Evolutionary conservation across 177 flowering plant genomes (phyloP), one percentile per base, ranked within the genome.

Genomic region (Vitis hybrid): DNA sequence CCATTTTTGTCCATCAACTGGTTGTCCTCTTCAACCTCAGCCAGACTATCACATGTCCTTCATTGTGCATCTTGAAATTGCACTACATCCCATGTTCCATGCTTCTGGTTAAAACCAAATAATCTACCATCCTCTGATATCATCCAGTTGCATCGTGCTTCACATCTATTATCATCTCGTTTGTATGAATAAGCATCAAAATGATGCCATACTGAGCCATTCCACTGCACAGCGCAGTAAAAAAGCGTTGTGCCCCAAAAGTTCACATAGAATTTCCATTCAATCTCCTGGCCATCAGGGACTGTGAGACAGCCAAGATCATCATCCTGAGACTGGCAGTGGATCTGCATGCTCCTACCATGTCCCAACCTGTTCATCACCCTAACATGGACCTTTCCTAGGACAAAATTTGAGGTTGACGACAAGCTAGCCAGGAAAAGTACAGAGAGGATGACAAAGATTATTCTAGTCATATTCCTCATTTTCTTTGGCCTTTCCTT

Each of bases 161-260:
- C 50, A 51, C 76, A 68, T 14, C 72, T 48, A 0, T 51, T 18
- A 2, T 18, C 49, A 49, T 73, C 76, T 1, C 62, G 26, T 2
- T 55, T 3, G 15, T 55, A 53, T 3, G 60, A 49, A 18, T 68
- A 73, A 9, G 76, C 72, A 68, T 73, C 76, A 19, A 73, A 73
- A 68, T 62, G 76, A 20, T 49, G 56, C 76, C 67, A 63, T 0
- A 19, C 31, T 5, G 68, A 48, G 10, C 55, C 16, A 16, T 49
- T 52, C 72, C 71, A 68, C 63, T 63, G 64, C 26, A 73, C 72
- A 2, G 56, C 59, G 19, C 76, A 68, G 29, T 31, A 73, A 64
- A 68, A 73, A 61, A 73, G 13, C 2, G 76, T 73, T 1, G 68
- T 73, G 6, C 72, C 71, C 68, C 64, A 73, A 15, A 73, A 63